A percentile compares a stretch with the other conserved stretches of the same genome.
These are phyloP conservation scores for Solanum gracilifrons DNA, from an alignment of 257 asterid species.

Conservation along the genomic window DNA sequence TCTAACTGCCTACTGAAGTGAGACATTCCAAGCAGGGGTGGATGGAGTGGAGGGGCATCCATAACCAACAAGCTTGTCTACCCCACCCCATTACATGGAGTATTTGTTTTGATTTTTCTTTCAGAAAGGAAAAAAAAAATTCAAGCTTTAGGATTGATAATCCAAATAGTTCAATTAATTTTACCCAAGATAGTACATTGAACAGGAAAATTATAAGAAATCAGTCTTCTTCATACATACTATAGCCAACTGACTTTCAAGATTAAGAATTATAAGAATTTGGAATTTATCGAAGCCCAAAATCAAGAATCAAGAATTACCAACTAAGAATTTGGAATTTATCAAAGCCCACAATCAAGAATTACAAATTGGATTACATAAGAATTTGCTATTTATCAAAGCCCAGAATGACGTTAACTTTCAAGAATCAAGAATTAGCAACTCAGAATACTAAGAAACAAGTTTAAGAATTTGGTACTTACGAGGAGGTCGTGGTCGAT, in stretches of 20 bases:
- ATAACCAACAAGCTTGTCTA: background rate
- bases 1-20: background rate
- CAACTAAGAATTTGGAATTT: background rate
- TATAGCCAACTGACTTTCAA: background rate
- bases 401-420: background rate
- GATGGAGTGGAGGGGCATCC: background rate
- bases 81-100: background rate
- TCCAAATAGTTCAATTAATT: background rate
- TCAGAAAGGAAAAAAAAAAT: no score
- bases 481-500: slow-evolving; percentile 68
- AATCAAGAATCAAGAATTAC: background rate
- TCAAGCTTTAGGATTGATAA: background rate
- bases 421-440: background rate
- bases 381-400: slow-evolving; percentile 8
- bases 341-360: background rate
- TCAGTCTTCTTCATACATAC: background rate
- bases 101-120: background rate
- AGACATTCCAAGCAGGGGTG: background rate
- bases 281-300: background rate
- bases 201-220: background rate
- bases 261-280: background rate
- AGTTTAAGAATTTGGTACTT: slow-evolving; percentile 5
- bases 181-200: background rate
- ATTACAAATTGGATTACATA: background rate
- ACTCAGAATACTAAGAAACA: background rate